Evolutionary conservation across 352 stramenopile species (phyloP).

Genomic region (Globisporangium heterothallicum): DNA sequence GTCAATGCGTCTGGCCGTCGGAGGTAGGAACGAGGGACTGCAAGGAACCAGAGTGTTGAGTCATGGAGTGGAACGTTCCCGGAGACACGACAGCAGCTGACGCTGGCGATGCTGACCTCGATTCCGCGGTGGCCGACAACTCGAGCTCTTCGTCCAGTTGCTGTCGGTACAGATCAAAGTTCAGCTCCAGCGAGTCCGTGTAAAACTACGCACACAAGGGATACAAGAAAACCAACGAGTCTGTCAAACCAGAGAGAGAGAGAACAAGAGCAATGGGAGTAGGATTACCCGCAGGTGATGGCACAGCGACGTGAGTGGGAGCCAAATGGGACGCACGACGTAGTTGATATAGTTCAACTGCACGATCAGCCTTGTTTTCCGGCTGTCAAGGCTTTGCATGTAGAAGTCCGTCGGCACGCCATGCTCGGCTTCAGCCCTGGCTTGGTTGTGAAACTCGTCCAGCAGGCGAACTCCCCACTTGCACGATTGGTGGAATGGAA

Average conservation of each 20-base stretch:
- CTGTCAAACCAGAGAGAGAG: neutral
- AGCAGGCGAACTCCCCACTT: conserved; percentile 58
- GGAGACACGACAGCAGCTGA: neutral
- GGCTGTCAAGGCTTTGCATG: conserved; percentile 60
- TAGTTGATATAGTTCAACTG: conserved; percentile 78
- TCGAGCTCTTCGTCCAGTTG: conserved; percentile 30
- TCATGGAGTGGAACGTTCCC: neutral
- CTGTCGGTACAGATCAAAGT: conserved; percentile 51
- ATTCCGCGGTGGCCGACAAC: too few relatives aligned
- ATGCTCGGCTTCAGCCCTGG: conserved; percentile 40
- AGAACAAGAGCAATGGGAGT: neutral
- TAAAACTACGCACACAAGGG: conserved; percentile 38
- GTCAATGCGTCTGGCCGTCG: neutral
- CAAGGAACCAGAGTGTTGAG: neutral
- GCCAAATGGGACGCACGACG: conserved; percentile 68
- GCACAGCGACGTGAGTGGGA: conserved; percentile 51
- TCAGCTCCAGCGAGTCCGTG: conserved; percentile 57
- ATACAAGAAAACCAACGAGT: neutral
- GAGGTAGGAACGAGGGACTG: neutral
- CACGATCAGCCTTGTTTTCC: conserved; percentile 47
- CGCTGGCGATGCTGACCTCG: neutral
- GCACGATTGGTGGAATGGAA: conserved; percentile 38
- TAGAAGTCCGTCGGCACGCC: conserved; percentile 54
- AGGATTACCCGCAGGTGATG: conserved; percentile 46
- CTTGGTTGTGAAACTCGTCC: conserved; percentile 73